Evolutionary conservation across 164 flowering plant species (phyloP).

Genomic region (Buxus sempervirens): DNA sequence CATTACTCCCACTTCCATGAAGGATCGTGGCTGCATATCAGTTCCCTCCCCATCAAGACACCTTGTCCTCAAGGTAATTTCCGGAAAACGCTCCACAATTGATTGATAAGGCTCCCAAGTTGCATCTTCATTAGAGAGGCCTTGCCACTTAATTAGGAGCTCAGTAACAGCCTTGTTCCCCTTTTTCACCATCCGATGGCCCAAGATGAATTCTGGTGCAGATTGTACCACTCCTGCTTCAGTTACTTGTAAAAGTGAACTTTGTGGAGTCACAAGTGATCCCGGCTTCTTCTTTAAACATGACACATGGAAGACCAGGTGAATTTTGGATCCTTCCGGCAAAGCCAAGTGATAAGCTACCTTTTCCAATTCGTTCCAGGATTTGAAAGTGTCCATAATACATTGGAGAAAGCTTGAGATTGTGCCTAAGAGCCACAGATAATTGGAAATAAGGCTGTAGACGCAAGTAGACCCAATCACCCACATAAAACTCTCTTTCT

Average conservation of each 20-base stretch:
- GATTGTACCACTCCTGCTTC: background rate
- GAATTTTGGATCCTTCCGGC: background rate
- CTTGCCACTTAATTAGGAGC: background rate
- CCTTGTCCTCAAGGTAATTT: background rate
- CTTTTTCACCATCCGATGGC: background rate
- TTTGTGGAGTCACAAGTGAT: background rate
- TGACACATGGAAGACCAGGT: constrained; percentile 7
- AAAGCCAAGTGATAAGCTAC: constrained; percentile 2
- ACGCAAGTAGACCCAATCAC: constrained; percentile 3
- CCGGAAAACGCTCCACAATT: background rate
- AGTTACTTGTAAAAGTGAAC: background rate
- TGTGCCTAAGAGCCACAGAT: background rate
- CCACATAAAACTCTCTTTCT: constrained; percentile 1
- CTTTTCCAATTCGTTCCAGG: background rate
- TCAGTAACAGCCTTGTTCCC: background rate
- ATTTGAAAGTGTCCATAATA: constrained; percentile 2
- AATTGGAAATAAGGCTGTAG: constrained; percentile 3
- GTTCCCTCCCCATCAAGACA: background rate
- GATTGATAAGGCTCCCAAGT: background rate
- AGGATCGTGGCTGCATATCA: background rate
- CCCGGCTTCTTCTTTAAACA: background rate
- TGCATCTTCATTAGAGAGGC: background rate
- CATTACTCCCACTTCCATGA: no score
- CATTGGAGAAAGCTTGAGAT: background rate
- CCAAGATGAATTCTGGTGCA: background rate